Evolutionary conservation across 2,329 filamentous ascomycete genomes (phyloP), one percentile per base, ranked within the genome.

Genomic region (Fusarium nisikadoi): DNA sequence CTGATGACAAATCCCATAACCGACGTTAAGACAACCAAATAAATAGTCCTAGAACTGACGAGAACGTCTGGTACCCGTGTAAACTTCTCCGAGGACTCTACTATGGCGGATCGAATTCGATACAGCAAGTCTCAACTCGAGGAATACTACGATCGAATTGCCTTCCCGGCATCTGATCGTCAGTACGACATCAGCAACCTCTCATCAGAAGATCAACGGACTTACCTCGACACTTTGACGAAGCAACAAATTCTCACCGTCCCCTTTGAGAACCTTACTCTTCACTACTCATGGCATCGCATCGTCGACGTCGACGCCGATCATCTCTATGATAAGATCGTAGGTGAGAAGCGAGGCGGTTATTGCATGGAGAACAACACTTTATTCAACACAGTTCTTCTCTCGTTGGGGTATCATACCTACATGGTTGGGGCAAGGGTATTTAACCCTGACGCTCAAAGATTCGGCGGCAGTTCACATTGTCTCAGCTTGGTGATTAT

Each of bases 341-440:
- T 70, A 2, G 25, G 14, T 6, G 67, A 70, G 41, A 66, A 19
- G 35, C 61, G 68, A 27, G 68, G 68, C n/a, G 68, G 68, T 1
- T 70, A 70, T 16, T 70, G 68, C 3, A 70, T 70, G 66, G 68
- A 70, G 17, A 70, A 70, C 27, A 70, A 70, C 11, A 57, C 20
- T 3, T 70, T 70, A 23, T 70, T 70, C 23, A 46, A 70, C 13
- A 57, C 68, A 0, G 50, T 70, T 23, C 61, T 70, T 17, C 54
- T 70, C 16, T 61, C 67, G 0, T 11, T 70, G 0, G 67, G 67
- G 0, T 70, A 56, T 2, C 47, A 70, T 6, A 54, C 60, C 9
- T 61, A 70, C 3, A 61, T 61, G 67, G 60, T 55, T 9, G 43
- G 42, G 10, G 55, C 66, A 6, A 70, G 67, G 8, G 67, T 70